These are phyloP conservation scores for Pisolithus sp. DNA, from an alignment of 768 basidiomycete genomes.

Conservation along the genomic window DNA sequence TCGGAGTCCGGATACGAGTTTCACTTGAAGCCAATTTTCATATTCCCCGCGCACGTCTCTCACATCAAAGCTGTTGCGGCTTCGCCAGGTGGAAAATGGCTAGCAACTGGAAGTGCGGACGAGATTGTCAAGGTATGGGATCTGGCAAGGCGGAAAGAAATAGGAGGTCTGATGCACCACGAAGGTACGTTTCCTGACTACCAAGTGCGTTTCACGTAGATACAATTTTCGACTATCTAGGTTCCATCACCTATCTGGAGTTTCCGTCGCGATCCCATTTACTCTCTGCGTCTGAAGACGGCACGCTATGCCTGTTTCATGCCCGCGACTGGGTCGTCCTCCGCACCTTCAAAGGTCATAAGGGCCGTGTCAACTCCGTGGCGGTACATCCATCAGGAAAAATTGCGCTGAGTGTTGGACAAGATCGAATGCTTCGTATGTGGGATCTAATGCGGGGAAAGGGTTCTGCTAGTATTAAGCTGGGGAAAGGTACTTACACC, in stretches of 20 bases:
- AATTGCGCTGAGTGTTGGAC: conserved; percentile 85
- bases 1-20: conserved; percentile 28
- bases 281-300: conserved; percentile 88
- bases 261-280: conserved; percentile 90
- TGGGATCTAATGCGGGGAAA: conserved; percentile 98
- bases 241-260: conserved; percentile 82
- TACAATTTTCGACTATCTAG: conserved; percentile 32
- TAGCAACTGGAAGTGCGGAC: conserved; percentile 93
- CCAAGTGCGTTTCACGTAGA: neutral
- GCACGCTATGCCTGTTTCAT: conserved; percentile 82
- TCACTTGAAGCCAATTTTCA: conserved; percentile 74
- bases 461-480: conserved; percentile 80
- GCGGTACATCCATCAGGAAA: conserved; percentile 93
- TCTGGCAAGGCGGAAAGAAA: conserved; percentile 81
- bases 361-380: conserved; percentile 83
- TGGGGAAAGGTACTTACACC: conserved; percentile 65
- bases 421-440: conserved; percentile 86
- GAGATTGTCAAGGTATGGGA: conserved; percentile 98
- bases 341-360: conserved; percentile 86
- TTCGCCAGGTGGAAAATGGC: conserved; percentile 92
- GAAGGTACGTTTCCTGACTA: conserved; percentile 51
- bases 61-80: conserved; percentile 88
- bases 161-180: conserved; percentile 93
- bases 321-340: conserved; percentile 93
- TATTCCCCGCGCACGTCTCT: conserved; percentile 94